These are phyloP conservation scores for Cyclocybe cylindracea DNA, from an alignment of 768 basidiomycete genomes.

Conservation along the genomic window DNA sequence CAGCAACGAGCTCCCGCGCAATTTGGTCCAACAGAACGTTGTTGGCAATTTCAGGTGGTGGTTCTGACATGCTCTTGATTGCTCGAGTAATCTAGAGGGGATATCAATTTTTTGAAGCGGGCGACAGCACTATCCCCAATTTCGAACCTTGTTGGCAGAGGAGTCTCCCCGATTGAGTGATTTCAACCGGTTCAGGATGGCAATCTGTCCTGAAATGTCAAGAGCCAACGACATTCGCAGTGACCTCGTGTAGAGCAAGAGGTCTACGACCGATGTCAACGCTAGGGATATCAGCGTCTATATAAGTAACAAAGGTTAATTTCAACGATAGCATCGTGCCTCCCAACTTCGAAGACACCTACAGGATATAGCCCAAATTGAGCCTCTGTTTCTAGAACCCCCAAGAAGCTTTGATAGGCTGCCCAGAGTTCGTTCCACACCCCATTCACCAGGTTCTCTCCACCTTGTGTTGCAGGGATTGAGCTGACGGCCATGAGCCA, in stretches of 20 bases:
- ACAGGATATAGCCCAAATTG: conserved; percentile 43
- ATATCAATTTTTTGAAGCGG: too few relatives aligned
- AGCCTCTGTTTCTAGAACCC: conserved; percentile 49
- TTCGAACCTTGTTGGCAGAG: conserved; percentile 47
- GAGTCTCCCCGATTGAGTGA: conserved; percentile 49
- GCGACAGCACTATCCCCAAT: too few relatives aligned
- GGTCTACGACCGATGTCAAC: conserved; percentile 63
- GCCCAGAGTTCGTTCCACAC: conserved; percentile 84
- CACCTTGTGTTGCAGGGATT: conserved; percentile 26
- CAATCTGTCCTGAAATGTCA: conserved; percentile 51
- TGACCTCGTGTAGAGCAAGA: conserved; percentile 63
- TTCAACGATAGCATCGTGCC: background rate
- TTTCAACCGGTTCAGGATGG: conserved; percentile 51
- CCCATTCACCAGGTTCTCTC: conserved; percentile 33
- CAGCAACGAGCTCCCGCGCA: conserved; percentile 64
- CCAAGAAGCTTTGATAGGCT: conserved; percentile 57
- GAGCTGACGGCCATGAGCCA: conserved; percentile 65
- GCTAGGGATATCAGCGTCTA: conserved; percentile 57
- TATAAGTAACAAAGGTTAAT: background rate
- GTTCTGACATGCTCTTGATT: conserved; percentile 50
- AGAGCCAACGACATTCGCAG: conserved; percentile 53
- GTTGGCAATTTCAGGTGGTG: conserved; percentile 44
- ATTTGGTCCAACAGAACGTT: conserved; percentile 56
- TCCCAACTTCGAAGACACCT: conserved; percentile 13
- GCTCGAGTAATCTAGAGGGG: conserved; percentile 52